Base-by-base conservation (phyloP, 2,329 filamentous ascomycete species). In the Venturia nashicola region DNA sequence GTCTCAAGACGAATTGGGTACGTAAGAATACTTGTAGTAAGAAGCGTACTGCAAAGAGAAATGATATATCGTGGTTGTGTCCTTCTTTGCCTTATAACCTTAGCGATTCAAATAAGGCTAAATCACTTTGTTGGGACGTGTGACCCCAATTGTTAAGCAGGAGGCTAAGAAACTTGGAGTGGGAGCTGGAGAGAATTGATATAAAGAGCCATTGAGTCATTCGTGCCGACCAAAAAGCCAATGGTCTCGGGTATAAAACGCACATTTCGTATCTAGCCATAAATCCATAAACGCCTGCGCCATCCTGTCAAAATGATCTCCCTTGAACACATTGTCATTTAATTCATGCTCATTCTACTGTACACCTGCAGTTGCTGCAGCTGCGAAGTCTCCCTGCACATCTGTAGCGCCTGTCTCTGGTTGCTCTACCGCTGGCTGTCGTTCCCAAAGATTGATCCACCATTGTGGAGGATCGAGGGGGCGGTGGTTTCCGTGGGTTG, bases 401-500 rank as follows among this genome's bases (percentile, higher is more conserved):
- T 63, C 51, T 8, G 59, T 60, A 20, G 36, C 59, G n/a, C 44
- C 63, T 6, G 59, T 62, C 20, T 65, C 55, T 43, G 12, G 11
- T 44, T 65, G 61, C 20, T 44, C 42, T 12, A 61, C 40, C 1
- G 6, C 34, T 39, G 69, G 70, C 55, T 73, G 71, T 12, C 77
- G 70, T 67, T 87, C 91, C 71, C 96, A 96, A 20, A 97, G 72
- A 51, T 91, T 83, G 65, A 89, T 83, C 93, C 93, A 99, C 87
- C 90, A 97, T 65, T 79, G 78, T 0, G 94, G 94, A 44, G 94
- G 93, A 70, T 96, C 93, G 59, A 99, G 80, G 0, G 94, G 94
- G 64, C 90, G 83, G 61, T 88, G 87, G 20, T 91, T 91, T 67
- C 88, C 86, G 76, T 97, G 90, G 54, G 97, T 83, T 3, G 91